Evolutionary conservation across 805 yeast species (phyloP), one percentile per base, ranked within the genome.

Genomic region (Candida silvatica): DNA sequence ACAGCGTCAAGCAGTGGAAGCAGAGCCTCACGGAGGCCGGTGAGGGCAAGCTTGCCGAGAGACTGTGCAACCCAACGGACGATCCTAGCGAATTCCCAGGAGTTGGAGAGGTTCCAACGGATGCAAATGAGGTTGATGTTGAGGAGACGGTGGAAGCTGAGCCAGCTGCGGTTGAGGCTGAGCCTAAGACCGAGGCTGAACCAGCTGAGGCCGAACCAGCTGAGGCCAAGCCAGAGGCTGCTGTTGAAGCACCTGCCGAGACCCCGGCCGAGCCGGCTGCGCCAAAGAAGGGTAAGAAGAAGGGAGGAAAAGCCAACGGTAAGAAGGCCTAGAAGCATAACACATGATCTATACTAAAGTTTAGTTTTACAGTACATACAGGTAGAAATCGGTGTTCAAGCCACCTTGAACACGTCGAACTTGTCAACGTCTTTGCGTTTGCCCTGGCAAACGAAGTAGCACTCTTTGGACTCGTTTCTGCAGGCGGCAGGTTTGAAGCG

Each of bases 401-500:
- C 44, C n/a, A 27, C 40, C 15, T 36, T 51, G 42, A 73, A 73
- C 0, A 74, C 74, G 8, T 54, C 52, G 16, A 62, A 16, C 43
- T 73, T 71, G 44, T 70, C 71, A 7, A 55, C 35, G 17, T 53
- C 51, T 36, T 56, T 66, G 47, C 74, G 73, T 30, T 54, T 54
- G 12, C 65, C 62, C n/a, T 71, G 47, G 7, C 84, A 85, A 3
- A 92, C 71, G 44, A 90, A 77, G 54, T 86, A 92, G 49, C 78
- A 70, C 55, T 92, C 98, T 39, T 77, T 73, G 42, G 94, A 85
- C 47, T 80, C 94, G 14, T 63, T 58, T 34, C 97, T 65, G 20
- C 88, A 77, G 1, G 97, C 86, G 7, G 62, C 65, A 0, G 98
- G 98, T 52, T 92, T 92, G 47, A 70, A 76, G 36, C 84, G 64